Percentiles rank a stretch among this genome's conserved stretches.
Evolutionary conservation across 2,329 filamentous ascomycete species (phyloP).

Genomic region (Fusarium tuaranense): DNA sequence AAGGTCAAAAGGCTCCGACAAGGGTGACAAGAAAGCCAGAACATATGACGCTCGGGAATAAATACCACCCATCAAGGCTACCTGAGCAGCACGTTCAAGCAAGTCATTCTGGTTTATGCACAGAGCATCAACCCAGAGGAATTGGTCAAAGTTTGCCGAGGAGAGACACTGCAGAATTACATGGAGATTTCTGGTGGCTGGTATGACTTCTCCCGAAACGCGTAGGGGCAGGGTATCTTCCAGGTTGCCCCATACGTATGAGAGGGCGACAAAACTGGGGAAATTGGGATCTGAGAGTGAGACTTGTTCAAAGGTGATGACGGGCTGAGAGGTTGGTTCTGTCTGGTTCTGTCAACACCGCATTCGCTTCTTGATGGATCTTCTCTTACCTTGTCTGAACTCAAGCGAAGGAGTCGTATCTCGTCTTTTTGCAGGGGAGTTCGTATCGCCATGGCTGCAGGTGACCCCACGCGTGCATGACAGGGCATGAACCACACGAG

Average conservation of each 20-base stretch:
- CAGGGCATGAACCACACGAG: not conserved
- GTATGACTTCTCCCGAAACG: not conserved
- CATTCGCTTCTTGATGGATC: too few relatives aligned
- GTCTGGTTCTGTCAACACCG: not conserved
- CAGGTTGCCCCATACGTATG: constrained; percentile 14
- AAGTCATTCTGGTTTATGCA: constrained; percentile 23
- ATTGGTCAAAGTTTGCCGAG: not conserved
- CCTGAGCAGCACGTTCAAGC: constrained; percentile 9
- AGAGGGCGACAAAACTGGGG: constrained; percentile 12
- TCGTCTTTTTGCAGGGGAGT: not conserved
- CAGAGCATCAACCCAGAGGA: constrained; percentile 15
- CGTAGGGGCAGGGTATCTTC: not conserved
- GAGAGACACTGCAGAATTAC: not conserved
- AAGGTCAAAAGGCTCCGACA: not conserved
- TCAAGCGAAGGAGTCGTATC: not conserved
- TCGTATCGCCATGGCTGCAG: not conserved
- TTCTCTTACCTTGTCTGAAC: not conserved
- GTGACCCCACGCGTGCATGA: not conserved
- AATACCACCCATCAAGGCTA: constrained; percentile 12
- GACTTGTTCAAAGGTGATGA: not conserved
- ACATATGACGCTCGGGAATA: constrained; percentile 23
- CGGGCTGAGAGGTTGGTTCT: not conserved
- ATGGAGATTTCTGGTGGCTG: constrained; percentile 13
- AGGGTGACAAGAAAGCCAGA: constrained; percentile 6
- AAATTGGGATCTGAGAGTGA: not conserved